phyloP scores from a whole-genome alignment of 352 stramenopile genomes.

The Phytopythium cucurbitacearum region DNA sequence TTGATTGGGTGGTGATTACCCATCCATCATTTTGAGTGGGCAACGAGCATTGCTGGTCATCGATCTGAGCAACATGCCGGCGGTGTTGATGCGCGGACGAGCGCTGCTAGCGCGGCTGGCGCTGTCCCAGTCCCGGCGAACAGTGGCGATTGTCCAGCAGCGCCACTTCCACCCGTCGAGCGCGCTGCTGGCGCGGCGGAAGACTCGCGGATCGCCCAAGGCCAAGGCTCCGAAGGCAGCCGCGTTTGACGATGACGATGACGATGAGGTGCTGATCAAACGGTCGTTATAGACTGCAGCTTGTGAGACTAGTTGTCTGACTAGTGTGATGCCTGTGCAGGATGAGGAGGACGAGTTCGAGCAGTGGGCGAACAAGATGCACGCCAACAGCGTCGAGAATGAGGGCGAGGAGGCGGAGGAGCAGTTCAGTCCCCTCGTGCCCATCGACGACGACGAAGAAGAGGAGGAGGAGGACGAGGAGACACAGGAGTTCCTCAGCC shows the following conservation, averaged over 20 bases:
- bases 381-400: conserved; percentile 19
- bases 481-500: conserved; percentile 60
- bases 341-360: conserved; percentile 33
- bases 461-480: conserved; percentile 46
- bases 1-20: too few species aligned
- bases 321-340: conserved; percentile 13
- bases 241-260: conserved; percentile 11
- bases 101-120: conserved; percentile 18
- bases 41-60: too few species aligned
- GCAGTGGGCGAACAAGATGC: conserved; percentile 45
- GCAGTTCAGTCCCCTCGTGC: conserved; percentile 21
- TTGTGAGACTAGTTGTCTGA: background rate
- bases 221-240: conserved; percentile 6
- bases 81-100: background rate
- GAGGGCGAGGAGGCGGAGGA: conserved; percentile 13
- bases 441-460: conserved; percentile 25
- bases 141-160: conserved; percentile 11
- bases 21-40: background rate
- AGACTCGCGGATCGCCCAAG: conserved; percentile 25
- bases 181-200: conserved; percentile 30
- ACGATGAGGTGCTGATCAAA: conserved; percentile 1
- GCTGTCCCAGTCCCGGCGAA: conserved; percentile 11
- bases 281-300: too few species aligned
- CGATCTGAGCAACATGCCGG: background rate
- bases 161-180: conserved; percentile 38